Conservation (phyloP, 371 early-diverging fungal genomes). For the Syncephalastrum contaminatum region DNA sequence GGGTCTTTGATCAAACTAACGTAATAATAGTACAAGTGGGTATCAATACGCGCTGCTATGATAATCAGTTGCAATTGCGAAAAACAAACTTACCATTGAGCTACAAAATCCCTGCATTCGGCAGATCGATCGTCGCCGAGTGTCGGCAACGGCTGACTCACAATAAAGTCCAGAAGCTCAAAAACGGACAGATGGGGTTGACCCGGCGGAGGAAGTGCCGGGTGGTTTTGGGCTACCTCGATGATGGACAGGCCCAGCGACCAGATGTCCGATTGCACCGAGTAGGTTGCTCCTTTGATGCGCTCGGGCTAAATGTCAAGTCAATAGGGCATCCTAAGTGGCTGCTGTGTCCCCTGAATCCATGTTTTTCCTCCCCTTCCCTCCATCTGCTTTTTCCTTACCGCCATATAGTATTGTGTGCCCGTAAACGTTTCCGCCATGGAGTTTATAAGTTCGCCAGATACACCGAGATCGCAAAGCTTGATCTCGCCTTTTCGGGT, state of each 20-base stretch:
- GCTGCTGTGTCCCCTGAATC: no score
- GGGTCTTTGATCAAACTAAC: conserved; percentile 72
- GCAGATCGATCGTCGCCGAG: conserved; percentile 62
- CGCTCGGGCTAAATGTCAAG: conserved; percentile 79
- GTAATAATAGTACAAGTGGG: background rate
- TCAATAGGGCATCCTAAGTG: background rate
- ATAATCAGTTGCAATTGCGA: background rate
- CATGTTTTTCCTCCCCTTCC: background rate
- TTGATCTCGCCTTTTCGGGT: conserved; percentile 89
- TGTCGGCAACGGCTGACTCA: conserved; percentile 83
- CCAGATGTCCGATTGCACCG: conserved; percentile 95
- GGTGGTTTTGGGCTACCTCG: conserved; percentile 88
- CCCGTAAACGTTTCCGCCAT: conserved; percentile 95
- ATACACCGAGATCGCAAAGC: conserved; percentile 96
- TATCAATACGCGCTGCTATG: background rate
- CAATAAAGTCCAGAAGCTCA: conserved; percentile 90
- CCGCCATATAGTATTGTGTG: conserved; percentile 95
- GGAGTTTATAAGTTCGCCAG: conserved; percentile 88
- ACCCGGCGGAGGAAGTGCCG: conserved; percentile 80
- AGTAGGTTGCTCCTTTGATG: conserved; percentile 88
- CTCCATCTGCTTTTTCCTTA: conserved; percentile 38
- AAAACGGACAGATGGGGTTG: conserved; percentile 74
- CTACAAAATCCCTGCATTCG: conserved; percentile 81
- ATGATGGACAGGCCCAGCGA: conserved; percentile 90
- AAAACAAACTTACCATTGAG: conserved; percentile 61